Conservation (phyloP, 129 eudicot species). For the Pulicaria dysenterica region DNA sequence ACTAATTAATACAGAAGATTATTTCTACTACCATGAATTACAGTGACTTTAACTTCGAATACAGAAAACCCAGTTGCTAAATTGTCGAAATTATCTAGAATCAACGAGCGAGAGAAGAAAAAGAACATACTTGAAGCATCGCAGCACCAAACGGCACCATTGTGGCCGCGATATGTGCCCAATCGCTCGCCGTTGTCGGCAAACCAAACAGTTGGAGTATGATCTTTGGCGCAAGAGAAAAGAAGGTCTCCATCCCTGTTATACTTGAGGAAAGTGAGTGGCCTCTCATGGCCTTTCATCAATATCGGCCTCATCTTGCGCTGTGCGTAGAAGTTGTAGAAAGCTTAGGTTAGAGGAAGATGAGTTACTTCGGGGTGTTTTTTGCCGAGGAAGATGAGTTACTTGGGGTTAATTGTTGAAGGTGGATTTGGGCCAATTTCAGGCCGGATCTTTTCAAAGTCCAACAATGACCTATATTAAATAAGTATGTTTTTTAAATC, state of each 20-base stretch:
- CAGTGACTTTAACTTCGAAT: neutral
- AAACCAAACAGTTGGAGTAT: constrained; percentile 94
- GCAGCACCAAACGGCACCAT: constrained; percentile 98
- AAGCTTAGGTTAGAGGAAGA: constrained; percentile 20
- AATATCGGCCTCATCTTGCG: constrained; percentile 85
- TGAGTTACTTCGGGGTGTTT: neutral
- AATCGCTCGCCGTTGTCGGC: constrained; percentile 94
- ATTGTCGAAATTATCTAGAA: neutral
- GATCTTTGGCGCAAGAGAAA: constrained; percentile 94
- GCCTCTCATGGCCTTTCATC: constrained; percentile 99
- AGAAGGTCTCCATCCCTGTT: constrained; percentile 94
- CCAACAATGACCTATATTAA: too few relatives aligned
- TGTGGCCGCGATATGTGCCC: constrained; percentile 93
- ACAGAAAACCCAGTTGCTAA: neutral
- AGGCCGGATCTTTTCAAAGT: too few relatives aligned
- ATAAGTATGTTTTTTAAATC: too few relatives aligned
- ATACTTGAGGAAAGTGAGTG: constrained; percentile 80
- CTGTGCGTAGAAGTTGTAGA: neutral
- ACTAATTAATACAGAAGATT: neutral
- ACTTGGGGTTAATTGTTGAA: too few relatives aligned
- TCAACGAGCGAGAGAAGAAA: neutral
- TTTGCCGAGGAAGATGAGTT: too few relatives aligned
- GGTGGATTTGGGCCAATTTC: neutral
- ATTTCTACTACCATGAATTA: neutral
- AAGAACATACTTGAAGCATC: constrained; percentile 59